phyloP scores from a whole-genome alignment of 352 stramenopile genomes.

The Globisporangium acanthophoron region DNA sequence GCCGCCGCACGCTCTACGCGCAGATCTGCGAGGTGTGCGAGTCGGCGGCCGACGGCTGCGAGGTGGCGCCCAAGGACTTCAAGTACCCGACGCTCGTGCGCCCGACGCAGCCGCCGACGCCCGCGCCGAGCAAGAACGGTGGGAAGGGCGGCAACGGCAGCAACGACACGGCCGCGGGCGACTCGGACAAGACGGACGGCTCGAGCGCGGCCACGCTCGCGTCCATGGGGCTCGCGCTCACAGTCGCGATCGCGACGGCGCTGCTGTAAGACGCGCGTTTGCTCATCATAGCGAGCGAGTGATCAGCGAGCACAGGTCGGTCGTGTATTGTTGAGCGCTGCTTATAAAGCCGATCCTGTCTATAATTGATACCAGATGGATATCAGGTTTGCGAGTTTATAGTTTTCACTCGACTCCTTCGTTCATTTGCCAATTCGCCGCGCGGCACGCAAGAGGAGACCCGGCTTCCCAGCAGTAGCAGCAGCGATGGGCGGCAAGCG shows the following conservation, averaged over 20 bases:
- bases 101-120: conserved; percentile 6
- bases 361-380: not conserved
- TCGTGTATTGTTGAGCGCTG: no score
- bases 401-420: not conserved
- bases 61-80: conserved; percentile 29
- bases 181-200: not conserved
- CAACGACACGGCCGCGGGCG: not conserved
- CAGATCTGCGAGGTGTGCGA: conserved; percentile 61
- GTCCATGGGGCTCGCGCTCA: conserved; percentile 19
- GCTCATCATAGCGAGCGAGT: not conserved
- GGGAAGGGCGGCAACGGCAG: conserved; percentile 12
- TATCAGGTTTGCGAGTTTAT: not conserved
- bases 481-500: not conserved
- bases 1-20: conserved; percentile 46
- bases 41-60: conserved; percentile 4
- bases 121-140: conserved; percentile 10
- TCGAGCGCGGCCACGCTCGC: conserved; percentile 6
- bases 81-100: conserved; percentile 36
- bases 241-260: conserved; percentile 11
- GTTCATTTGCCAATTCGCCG: not conserved
- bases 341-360: not conserved
- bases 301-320: not conserved
- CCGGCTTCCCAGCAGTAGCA: not conserved
- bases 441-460: no score
- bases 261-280: conserved; percentile 22